A percentile compares a stretch with the other conserved stretches of the same genome.
These are phyloP conservation scores for Acanthamoeba healyi DNA, from an alignment of 208 protist species.

Conservation along the genomic window DNA sequence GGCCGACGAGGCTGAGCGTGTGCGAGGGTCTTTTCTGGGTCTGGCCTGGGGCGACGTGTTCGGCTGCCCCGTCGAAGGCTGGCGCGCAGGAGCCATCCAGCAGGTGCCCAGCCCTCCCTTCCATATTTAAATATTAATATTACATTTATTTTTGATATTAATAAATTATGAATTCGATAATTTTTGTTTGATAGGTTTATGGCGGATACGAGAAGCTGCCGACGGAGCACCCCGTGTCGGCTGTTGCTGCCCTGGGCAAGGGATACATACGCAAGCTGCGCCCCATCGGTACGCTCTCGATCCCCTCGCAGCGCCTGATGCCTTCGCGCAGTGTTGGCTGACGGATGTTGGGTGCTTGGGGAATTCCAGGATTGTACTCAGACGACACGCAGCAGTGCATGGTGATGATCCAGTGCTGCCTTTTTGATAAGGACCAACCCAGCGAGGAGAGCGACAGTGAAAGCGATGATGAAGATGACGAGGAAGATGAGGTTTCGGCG, in stretches of 20 bases:
- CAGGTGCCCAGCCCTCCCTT: neutral
- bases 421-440: neutral
- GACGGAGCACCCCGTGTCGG: neutral
- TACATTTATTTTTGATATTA: neutral
- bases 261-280: conserved; percentile 14
- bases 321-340: no score
- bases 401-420: conserved; percentile 1
- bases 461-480: no score
- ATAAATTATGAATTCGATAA: neutral
- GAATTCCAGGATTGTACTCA: neutral
- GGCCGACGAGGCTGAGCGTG: neutral
- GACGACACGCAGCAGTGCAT: conserved; percentile 57
- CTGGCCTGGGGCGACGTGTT: conserved; percentile 42
- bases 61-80: conserved; percentile 33
- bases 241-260: neutral
- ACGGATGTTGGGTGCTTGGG: no score
- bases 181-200: neutral
- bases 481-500: neutral
- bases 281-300: neutral
- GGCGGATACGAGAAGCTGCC: neutral
- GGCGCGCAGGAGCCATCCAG: neutral
- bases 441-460: neutral
- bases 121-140: neutral
- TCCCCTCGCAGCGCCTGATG: neutral
- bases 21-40: conserved; percentile 9